Evolutionary conservation across 2,329 filamentous ascomycete genomes (phyloP), one percentile per base, ranked within the genome.

Genomic region (Plenodomus tracheiphilus): DNA sequence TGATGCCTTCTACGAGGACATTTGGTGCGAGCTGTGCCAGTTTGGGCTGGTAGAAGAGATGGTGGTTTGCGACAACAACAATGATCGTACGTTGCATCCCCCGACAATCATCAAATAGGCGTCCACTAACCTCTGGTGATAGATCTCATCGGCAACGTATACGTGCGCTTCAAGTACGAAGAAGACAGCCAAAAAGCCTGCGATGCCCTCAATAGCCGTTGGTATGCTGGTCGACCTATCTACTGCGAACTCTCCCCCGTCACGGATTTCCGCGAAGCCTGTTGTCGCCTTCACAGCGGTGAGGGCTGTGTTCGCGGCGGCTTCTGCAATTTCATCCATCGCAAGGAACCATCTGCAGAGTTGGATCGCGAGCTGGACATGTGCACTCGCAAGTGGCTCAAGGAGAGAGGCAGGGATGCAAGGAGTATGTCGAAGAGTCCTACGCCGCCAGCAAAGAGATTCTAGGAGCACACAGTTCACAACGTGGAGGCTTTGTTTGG

Each of bases 151-250:
- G 94, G 94, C 69, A 99, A 99, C 76, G 94, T 99, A 68, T 99
- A 99, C 79, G 94, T 94, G 43, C 91, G 94, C 63, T 99, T 97
- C 87, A 99, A 99, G 78, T 99, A 97, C 82, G 94, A 99, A 82
- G 94, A 99, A 75, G 87, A 87, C 46, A 92, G 94, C 43, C 92
- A 97, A 74, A 84, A 85, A 58, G 94, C 94, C 53, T 97, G 93
- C 81, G 94, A 97, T 76, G 87, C 88, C 53, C 84, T 97, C 64
- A 99, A 97, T 76, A 86, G 83, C 49, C 87, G 94, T 67, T 99
- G 94, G 94, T 99, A 99, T 77, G 93, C 94, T 53, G 94, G 90
- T 17, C 83, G 94, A 44, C 94, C 94, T 57, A 96, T 99, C 75
- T 99, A 99, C 80, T 97, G 93, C 84, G 94, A 99, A 77, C 80